These are phyloP conservation scores for Malassezia caprae DNA, from an alignment of 1,284 basidiomycete species.

Conservation along the genomic window DNA sequence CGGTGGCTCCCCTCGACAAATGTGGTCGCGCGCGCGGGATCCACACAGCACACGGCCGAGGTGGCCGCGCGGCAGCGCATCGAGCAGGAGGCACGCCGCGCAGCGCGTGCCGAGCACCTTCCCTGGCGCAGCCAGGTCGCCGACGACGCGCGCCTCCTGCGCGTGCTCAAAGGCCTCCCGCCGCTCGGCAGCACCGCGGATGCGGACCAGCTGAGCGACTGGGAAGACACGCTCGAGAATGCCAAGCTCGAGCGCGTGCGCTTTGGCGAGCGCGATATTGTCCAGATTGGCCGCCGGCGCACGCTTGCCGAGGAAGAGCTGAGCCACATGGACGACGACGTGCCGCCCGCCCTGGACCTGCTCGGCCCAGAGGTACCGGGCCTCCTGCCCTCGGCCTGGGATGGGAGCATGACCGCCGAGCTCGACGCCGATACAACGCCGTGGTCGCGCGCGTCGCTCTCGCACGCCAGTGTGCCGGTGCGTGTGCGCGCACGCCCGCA, in stretches of 20 bases:
- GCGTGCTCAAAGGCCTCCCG: conserved; percentile 32
- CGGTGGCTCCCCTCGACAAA: conserved; percentile 17
- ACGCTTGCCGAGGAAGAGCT: conserved; percentile 36
- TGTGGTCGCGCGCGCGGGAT: conserved; percentile 18
- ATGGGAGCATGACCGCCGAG: conserved; percentile 1
- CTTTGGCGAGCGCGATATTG: conserved; percentile 35
- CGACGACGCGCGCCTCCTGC: conserved; percentile 29
- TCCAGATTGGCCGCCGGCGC: conserved; percentile 33
- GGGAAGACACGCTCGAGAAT: conserved; percentile 33
- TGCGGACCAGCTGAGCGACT: conserved; percentile 39
- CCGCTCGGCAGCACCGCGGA: conserved; percentile 31
- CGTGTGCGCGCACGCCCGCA: neutral
- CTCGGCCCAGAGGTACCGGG: neutral
- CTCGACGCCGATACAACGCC: neutral
- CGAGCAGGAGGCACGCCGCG: conserved; percentile 11
- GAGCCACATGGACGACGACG: conserved; percentile 30
- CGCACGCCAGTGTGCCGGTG: neutral
- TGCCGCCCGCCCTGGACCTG: neutral
- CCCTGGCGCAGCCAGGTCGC: conserved; percentile 21
- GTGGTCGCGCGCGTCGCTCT: neutral
- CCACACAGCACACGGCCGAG: conserved; percentile 16
- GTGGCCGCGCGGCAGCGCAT: conserved; percentile 9
- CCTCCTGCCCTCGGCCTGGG: neutral
- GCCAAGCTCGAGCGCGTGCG: conserved; percentile 30
- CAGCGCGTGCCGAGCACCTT: conserved; percentile 30